These are phyloP conservation scores for Chaetomium tenue DNA, from an alignment of 495 filamentous ascomycete genomes.

Conservation along the genomic window DNA sequence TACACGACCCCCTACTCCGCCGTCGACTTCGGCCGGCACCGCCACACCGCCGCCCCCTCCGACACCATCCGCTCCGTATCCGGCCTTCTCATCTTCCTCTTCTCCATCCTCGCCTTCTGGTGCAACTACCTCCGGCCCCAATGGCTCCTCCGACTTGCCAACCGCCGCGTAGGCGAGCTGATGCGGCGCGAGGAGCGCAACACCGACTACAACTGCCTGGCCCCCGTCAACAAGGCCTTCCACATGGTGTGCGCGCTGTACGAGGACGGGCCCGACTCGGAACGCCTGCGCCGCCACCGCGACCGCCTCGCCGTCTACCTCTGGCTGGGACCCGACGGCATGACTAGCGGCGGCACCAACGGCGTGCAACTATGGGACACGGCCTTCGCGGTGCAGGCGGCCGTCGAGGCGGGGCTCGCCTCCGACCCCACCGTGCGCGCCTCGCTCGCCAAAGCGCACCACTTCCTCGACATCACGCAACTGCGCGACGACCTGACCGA, in stretches of 20 bases:
- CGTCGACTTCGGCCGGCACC: too few species aligned
- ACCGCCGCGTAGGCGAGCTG: conserved; percentile 2
- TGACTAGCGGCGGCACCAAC: conserved; percentile 5
- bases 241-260: conserved; percentile 4
- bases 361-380: neutral
- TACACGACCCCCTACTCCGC: too few species aligned
- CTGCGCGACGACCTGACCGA: too few species aligned
- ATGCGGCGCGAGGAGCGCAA: neutral
- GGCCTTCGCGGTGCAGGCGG: neutral
- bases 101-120: too few species aligned
- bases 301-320: conserved; percentile 3
- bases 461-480: too few species aligned
- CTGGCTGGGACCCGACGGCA: neutral
- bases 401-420: too few species aligned
- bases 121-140: neutral
- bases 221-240: conserved; percentile 2
- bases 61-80: too few species aligned
- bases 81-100: too few species aligned
- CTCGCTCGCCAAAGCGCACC: too few species aligned
- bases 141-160: neutral
- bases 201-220: conserved; percentile 4
- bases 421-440: too few species aligned
- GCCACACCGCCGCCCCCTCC: too few species aligned
- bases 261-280: neutral
- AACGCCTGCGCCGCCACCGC: neutral